phyloP scores from a whole-genome alignment of 31 red algal species.

The Endocladia muricata region DNA sequence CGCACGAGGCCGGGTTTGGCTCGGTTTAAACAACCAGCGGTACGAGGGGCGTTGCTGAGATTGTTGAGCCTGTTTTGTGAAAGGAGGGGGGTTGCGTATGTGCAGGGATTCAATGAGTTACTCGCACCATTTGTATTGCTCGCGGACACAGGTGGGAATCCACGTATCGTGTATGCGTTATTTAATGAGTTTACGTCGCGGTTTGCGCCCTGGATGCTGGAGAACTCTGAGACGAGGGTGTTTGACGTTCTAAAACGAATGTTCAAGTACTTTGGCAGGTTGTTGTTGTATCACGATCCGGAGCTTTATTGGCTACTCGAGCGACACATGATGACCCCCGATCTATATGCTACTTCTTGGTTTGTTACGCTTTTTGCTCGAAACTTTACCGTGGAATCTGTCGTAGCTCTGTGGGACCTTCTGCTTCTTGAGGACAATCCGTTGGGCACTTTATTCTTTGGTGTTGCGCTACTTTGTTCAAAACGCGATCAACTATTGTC shows the following conservation, averaged over 20 bases:
- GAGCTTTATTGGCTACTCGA: slow-evolving; percentile 80
- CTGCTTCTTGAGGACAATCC: slow-evolving; percentile 81
- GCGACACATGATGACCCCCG: slow-evolving; percentile 79
- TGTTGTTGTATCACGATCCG: slow-evolving; percentile 89
- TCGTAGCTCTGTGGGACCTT: slow-evolving; percentile 85
- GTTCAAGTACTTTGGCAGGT: slow-evolving; percentile 79
- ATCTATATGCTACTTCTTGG: slow-evolving; percentile 90
- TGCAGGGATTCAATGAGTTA: slow-evolving; percentile 97
- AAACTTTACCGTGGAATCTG: slow-evolving; percentile 85
- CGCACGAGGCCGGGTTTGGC: slow-evolving; percentile 74
- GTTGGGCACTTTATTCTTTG: slow-evolving; percentile 72
- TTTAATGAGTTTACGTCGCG: slow-evolving; percentile 72
- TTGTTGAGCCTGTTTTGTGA: slow-evolving; percentile 88
- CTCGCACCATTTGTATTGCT: slow-evolving; percentile 90
- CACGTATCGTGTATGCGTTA: slow-evolving; percentile 81
- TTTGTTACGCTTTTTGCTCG: slow-evolving; percentile 95
- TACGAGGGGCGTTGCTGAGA: slow-evolving; percentile 57
- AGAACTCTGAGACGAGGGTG: slow-evolving; percentile 67
- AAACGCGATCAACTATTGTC: slow-evolving; percentile 53
- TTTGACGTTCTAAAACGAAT: slow-evolving; percentile 78
- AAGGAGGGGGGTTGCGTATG: slow-evolving; percentile 62
- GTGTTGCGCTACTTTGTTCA: slow-evolving; percentile 55
- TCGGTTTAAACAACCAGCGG: slow-evolving; percentile 71
- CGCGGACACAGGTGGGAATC: slow-evolving; percentile 72
- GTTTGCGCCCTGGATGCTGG: slow-evolving; percentile 86